These are phyloP conservation scores for Cladochytrium replicatum DNA, from an alignment of 192 early-diverging fungal species.

Conservation along the genomic window DNA sequence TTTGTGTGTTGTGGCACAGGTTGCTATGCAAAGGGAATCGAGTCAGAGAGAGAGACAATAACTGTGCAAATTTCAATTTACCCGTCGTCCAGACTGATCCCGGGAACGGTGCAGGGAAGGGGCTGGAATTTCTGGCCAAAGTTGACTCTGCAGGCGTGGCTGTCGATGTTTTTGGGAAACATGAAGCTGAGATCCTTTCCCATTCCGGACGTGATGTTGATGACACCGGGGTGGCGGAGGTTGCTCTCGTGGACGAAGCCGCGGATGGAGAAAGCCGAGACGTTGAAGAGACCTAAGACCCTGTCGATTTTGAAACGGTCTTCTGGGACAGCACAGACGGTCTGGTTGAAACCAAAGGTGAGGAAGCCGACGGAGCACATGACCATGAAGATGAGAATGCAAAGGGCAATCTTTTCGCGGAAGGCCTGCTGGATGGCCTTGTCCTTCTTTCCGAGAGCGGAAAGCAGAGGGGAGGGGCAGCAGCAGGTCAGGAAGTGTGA, in stretches of 20 bases:
- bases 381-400: slow-evolving; percentile 28
- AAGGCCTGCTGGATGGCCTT: slow-evolving; percentile 29
- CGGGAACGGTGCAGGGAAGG: neutral
- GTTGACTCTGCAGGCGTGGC: neutral
- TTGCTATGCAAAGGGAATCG: too few relatives aligned
- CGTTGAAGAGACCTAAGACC: slow-evolving; percentile 7
- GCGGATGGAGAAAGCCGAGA: slow-evolving; percentile 7
- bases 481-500: slow-evolving; percentile 24
- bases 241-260: slow-evolving; percentile 9
- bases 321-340: slow-evolving; percentile 1
- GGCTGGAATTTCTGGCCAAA: neutral
- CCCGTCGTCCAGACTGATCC: too few relatives aligned
- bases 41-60: too few relatives aligned
- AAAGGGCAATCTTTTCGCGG: slow-evolving; percentile 39
- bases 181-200: neutral
- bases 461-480: slow-evolving; percentile 13
- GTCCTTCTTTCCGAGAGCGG: slow-evolving; percentile 17
- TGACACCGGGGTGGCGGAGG: too few relatives aligned
- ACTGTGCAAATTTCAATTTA: too few relatives aligned
- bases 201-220: neutral
- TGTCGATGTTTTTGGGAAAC: neutral
- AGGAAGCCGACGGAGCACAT: slow-evolving; percentile 31
- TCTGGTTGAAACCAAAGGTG: slow-evolving; percentile 28
- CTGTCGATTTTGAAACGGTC: neutral
- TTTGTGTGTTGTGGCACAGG: too few relatives aligned